A percentile compares a stretch with the other conserved stretches of the same genome.
phyloP scores from a whole-genome alignment of 768 basidiomycete species.

The Naematelia aurantialba region DNA sequence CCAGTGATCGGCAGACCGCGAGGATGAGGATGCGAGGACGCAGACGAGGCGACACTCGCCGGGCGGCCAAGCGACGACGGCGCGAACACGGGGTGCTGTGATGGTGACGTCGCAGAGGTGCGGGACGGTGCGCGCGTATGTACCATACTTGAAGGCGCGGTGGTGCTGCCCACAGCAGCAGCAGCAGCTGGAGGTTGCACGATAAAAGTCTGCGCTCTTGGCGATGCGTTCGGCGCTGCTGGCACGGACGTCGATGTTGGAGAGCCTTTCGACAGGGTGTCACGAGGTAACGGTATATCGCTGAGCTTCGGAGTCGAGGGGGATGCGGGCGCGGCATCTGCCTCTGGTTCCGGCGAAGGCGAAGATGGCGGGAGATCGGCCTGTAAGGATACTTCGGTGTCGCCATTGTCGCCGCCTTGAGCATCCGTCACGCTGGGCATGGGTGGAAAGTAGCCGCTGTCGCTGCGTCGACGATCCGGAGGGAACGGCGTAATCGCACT shows the following conservation, averaged over 20 bases:
- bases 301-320: neutral
- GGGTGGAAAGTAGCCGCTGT: neutral
- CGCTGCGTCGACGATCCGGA: neutral
- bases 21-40: constrained; percentile 19
- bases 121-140: constrained; percentile 6
- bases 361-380: neutral
- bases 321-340: neutral
- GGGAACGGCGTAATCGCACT: neutral
- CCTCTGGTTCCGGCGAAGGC: neutral
- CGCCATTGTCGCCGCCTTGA: neutral
- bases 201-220: too few relatives aligned
- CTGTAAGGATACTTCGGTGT: too few relatives aligned
- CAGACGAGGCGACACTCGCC: constrained; percentile 30
- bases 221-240: neutral
- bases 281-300: neutral
- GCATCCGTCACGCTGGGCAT: neutral
- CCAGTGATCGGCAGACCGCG: constrained; percentile 7
- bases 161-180: neutral
- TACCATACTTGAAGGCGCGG: neutral
- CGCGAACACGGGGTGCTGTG: constrained; percentile 11
- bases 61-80: constrained; percentile 23
- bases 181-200: neutral
- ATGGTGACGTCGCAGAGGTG: neutral
- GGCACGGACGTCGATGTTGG: neutral
- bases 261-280: neutral